Evolutionary conservation across 23 red algal species (phyloP), one percentile per base, ranked within the genome.

Genomic region (Gracilaria domingensis): DNA sequence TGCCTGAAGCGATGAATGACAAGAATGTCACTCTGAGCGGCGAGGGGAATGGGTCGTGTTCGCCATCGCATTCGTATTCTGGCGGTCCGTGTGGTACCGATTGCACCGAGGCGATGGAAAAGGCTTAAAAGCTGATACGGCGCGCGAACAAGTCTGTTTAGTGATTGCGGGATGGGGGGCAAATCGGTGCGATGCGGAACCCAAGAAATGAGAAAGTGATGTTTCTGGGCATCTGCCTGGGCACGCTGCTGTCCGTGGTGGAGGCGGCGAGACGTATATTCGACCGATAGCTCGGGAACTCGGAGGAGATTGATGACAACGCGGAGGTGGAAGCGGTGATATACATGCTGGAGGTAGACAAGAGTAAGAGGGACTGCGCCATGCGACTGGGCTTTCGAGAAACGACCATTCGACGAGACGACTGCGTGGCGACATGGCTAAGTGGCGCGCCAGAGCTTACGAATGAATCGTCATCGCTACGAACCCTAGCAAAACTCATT

Each of bases 141-240:
- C 24, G n/a, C 30, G 92, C 93, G 38, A 86, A 99, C 97, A 7
- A 94, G 97, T 34, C 93, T 93, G 34, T 99, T 99, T 92, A 94
- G 97, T 1, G 80, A 91, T 53, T 90, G 97, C 8, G 97, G 97
- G 21, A 75, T 96, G 56, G 97, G 94, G 64, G 97, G 97, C 49
- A 99, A 92, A 88, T 99, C 2, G 38, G 33, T 8, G 97, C 93
- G 24, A 85, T 93, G 12, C 56, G 61, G 12, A 87, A 99, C 60
- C 93, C 97, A 47, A 65, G 97, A 25, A 80, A 99, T 40, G 20
- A 78, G 4, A 28, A 71, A 14, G 88, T 73, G 25, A 93, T 94
- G 18, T 99, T 95, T 80, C 78, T 99, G 36, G 96, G 96, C 8
- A 98, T 99, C 33, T 99, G 97, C 81, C 77, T 99, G 65, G 97